Conservation (phyloP, 208 protist genomes). For the Trypanosoma theileri region DNA sequence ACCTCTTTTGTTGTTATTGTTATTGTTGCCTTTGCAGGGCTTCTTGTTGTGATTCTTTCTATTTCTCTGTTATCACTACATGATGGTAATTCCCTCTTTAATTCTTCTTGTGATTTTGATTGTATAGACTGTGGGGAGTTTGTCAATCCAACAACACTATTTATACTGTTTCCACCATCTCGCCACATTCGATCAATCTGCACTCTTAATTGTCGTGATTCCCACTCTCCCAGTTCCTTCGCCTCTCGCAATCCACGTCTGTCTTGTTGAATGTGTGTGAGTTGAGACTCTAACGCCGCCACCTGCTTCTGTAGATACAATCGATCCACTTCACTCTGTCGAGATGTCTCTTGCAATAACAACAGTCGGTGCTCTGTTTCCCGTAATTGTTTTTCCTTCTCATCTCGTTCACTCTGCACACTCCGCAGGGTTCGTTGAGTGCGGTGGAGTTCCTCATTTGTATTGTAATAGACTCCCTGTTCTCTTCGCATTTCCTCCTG, state of each 20-base stretch:
- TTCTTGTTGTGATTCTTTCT: neutral
- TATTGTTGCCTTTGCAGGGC: neutral
- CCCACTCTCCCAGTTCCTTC: constrained; percentile 8
- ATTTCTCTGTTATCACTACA: neutral
- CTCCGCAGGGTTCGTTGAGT: neutral
- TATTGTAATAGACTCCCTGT: neutral
- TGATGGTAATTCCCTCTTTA: neutral
- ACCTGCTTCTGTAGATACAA: constrained; percentile 12
- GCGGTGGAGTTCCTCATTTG: constrained; percentile 9
- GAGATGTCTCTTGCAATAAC: neutral
- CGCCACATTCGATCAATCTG: constrained; percentile 11
- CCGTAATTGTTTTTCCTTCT: neutral
- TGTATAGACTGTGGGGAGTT: too few relatives aligned
- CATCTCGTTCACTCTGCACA: constrained; percentile 10
- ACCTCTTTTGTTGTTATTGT: too few relatives aligned
- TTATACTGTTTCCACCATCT: neutral
- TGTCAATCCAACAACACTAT: neutral
- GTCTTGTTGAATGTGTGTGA: constrained; percentile 9
- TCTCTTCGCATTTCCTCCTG: constrained; percentile 9
- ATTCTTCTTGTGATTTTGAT: neutral
- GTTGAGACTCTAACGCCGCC: constrained; percentile 18
- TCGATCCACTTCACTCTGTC: constrained; percentile 12
- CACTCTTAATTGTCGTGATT: constrained; percentile 5
- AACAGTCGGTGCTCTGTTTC: neutral
- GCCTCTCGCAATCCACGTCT: constrained; percentile 7